Conservation (phyloP, 2,329 filamentous ascomycete genomes). For the Aspergillus quadrilineatus region DNA sequence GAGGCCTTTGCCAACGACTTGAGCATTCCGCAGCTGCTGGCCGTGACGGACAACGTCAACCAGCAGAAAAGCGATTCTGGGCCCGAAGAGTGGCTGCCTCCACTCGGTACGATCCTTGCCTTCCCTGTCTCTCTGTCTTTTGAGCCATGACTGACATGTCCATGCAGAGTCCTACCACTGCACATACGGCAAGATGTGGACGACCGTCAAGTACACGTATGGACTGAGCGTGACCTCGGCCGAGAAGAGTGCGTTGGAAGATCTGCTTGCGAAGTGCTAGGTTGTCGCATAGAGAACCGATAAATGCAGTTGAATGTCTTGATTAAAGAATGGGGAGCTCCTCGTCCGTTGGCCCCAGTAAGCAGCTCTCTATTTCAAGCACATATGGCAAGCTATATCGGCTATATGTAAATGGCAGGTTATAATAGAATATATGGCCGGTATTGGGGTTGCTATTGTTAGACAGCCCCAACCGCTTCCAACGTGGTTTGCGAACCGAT, state of each 20-base stretch:
- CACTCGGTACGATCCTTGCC: constrained; percentile 46
- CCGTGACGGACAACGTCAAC: constrained; percentile 77
- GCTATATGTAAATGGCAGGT: no score
- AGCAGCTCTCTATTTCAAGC: no score
- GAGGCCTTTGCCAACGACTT: constrained; percentile 75
- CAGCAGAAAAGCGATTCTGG: constrained; percentile 69
- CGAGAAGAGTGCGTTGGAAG: constrained; percentile 67
- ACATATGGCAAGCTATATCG: no score
- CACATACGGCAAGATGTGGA: constrained; percentile 74
- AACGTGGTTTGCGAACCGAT: no score
- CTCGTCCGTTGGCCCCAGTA: no score
- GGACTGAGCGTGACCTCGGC: constrained; percentile 65
- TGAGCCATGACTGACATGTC: neutral
- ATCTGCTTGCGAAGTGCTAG: constrained; percentile 66
- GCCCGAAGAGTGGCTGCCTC: constrained; percentile 75
- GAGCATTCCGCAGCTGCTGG: constrained; percentile 70
- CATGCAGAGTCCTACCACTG: constrained; percentile 64
- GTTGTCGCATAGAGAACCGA: no score
- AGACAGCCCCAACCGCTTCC: no score
- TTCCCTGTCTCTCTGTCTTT: constrained; percentile 21
- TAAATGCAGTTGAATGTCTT: no score
- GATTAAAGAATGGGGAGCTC: no score
- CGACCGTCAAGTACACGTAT: constrained; percentile 75
- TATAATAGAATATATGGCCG: no score
- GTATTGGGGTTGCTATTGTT: no score